Evolutionary conservation across 164 flowering plant species (phyloP).

Genomic region (Vitis rotundifolia): DNA sequence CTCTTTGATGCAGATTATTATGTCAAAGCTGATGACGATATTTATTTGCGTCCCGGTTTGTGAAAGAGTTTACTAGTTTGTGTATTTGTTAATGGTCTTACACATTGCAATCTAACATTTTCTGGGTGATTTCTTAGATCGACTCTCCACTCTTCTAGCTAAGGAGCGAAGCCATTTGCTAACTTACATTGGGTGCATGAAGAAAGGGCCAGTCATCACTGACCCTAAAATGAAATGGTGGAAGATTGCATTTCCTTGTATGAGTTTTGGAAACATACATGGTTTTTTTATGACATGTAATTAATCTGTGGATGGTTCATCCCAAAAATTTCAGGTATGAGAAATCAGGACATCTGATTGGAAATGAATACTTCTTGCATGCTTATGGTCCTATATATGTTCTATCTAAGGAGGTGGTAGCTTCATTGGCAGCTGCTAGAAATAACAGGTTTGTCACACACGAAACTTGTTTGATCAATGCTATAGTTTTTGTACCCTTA

Average conservation of each 20-base stretch:
- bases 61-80: not conserved
- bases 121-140: conserved; percentile 40
- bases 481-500: not conserved
- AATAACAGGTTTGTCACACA: conserved; percentile 46
- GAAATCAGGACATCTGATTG: conserved; percentile 48
- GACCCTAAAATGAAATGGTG: conserved; percentile 80
- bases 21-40: conserved; percentile 79
- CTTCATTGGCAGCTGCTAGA: conserved; percentile 42
- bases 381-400: conserved; percentile 75
- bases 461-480: not conserved
- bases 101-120: not conserved
- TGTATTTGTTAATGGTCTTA: not conserved
- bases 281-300: not conserved
- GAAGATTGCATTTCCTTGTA: not conserved
- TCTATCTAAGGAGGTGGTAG: conserved; percentile 66
- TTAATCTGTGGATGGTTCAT: conserved; percentile 8
- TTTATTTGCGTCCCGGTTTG: conserved; percentile 69
- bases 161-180: conserved; percentile 57
- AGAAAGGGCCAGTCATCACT: conserved; percentile 73
- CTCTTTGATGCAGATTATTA: conserved; percentile 73
- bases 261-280: not conserved
- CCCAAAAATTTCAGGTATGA: conserved; percentile 46
- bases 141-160: conserved; percentile 70
- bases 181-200: conserved; percentile 89
- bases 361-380: conserved; percentile 66